These are phyloP conservation scores for Sporothrix pseudoabietina DNA, from an alignment of 2,329 filamentous ascomycete genomes.

Conservation along the genomic window DNA sequence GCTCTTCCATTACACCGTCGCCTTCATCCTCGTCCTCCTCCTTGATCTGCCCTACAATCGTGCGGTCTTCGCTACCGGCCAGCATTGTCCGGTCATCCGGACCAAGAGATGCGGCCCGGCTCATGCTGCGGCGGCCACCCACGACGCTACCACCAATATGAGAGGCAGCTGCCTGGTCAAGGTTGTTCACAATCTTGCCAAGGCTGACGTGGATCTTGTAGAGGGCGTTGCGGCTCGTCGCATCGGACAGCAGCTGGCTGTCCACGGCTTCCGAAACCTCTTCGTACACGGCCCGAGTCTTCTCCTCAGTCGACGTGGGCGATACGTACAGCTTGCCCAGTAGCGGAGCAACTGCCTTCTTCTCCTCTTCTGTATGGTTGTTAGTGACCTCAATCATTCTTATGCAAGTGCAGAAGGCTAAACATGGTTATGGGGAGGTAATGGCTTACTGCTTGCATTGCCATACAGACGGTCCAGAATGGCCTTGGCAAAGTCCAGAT, in stretches of 20 bases:
- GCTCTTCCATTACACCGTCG: slow-evolving; percentile 34
- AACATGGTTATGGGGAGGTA: neutral
- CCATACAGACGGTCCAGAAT: slow-evolving; percentile 74
- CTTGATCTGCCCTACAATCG: slow-evolving; percentile 51
- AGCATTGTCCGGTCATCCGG: slow-evolving; percentile 38
- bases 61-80: slow-evolving; percentile 43
- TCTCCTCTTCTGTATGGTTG: slow-evolving; percentile 69
- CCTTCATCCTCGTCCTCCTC: slow-evolving; percentile 51
- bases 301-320: slow-evolving; percentile 62
- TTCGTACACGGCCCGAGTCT: slow-evolving; percentile 60
- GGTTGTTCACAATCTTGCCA: slow-evolving; percentile 66
- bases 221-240: slow-evolving; percentile 63
- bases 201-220: slow-evolving; percentile 69
- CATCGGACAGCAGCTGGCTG: slow-evolving; percentile 60
- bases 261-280: slow-evolving; percentile 65
- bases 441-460: slow-evolving; percentile 64
- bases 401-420: neutral
- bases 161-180: slow-evolving; percentile 48
- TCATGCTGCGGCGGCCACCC: slow-evolving; percentile 45
- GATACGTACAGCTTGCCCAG: slow-evolving; percentile 82
- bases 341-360: slow-evolving; percentile 75
- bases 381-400: slow-evolving; percentile 37
- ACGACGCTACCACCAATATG: slow-evolving; percentile 28
- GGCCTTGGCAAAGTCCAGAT: slow-evolving; percentile 75
- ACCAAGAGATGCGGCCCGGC: slow-evolving; percentile 49